Percentiles rank a stretch among this genome's conserved stretches.
Conservation (phyloP, 1,284 basidiomycete genomes). For the Apiotrichum siamense region DNA sequence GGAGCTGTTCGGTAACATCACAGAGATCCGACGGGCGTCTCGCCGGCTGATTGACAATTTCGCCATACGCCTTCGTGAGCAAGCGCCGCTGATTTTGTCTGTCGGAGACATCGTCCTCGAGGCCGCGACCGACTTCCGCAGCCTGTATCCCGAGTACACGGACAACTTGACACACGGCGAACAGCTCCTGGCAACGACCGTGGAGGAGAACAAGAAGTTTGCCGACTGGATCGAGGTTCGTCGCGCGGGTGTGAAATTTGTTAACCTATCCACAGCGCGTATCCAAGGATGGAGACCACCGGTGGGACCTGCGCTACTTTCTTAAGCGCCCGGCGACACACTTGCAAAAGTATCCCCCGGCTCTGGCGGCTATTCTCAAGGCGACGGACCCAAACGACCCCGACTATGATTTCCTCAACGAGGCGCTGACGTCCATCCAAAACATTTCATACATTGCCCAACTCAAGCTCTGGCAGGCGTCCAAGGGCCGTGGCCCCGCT, state of each 20-base stretch:
- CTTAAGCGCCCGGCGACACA: constrained; percentile 80
- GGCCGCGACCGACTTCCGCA: constrained; percentile 79
- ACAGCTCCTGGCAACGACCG: constrained; percentile 75
- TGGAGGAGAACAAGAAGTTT: constrained; percentile 74
- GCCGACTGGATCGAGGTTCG: constrained; percentile 72
- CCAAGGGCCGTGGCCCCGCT: constrained; percentile 67
- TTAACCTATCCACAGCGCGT: constrained; percentile 33
- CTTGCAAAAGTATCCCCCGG: constrained; percentile 79
- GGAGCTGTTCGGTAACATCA: constrained; percentile 79
- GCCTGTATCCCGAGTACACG: constrained; percentile 78
- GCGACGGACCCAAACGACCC: constrained; percentile 71
- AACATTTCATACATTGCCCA: constrained; percentile 69
- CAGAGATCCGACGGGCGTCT: constrained; percentile 76
- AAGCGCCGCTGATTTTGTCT: constrained; percentile 70
- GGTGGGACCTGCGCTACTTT: constrained; percentile 81
- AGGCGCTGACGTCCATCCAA: constrained; percentile 69
- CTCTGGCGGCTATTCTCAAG: constrained; percentile 77
- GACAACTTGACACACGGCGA: constrained; percentile 81
- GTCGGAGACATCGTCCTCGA: constrained; percentile 89
- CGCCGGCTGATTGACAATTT: constrained; percentile 74
- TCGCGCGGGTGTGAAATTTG: constrained; percentile 38
- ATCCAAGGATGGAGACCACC: constrained; percentile 60
- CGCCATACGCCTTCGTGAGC: constrained; percentile 80
- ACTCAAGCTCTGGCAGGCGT: constrained; percentile 75
- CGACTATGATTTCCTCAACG: constrained; percentile 68